Evolutionary conservation across 164 flowering plant genomes (phyloP), one percentile per base, ranked within the genome.

Genomic region (Platanus orientalis): DNA sequence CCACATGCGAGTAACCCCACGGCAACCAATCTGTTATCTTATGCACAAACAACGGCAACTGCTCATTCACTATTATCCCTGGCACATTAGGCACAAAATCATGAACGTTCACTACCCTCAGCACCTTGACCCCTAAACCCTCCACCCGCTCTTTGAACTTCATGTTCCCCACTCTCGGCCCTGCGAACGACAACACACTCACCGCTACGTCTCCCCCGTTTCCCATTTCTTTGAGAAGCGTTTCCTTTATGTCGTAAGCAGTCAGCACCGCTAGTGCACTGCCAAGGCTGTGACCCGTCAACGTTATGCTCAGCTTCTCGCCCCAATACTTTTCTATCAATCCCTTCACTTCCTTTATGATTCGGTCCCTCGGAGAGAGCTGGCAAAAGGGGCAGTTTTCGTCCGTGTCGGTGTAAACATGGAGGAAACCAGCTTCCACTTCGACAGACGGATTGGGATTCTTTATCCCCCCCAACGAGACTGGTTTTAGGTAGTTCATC

Each of bases 111-210:
- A n/a, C n/a, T n/a, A n/a, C n/a, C n/a, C n/a, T n/a, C n/a, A n/a
- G n/a, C n/a, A n/a, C n/a, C n/a, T n/a, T n/a, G n/a, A n/a, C n/a
- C n/a, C n/a, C n/a, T n/a, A n/a, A n/a, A n/a, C n/a, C n/a, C n/a
- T n/a, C n/a, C n/a, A n/a, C n/a, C n/a, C 90, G 29, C 52, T 81
- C 78, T 73, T 79, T 84, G 65, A 88, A 91, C 73, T 84, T 62
- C 24, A 32, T 29, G 28, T 91, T 91, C 57, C 97, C 93, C 0
- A 91, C 97, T 28, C 97, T 73, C 0, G 97, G 97, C 2, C 96
- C 90, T 2, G 87, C 69, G 55, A 80, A 91, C 21, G 96, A 80
- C 52, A 77, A 80, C 48, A 85, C 94, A 0, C 59, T 55, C 0
- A 85, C 73, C 21, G 92, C 85, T 13, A 78, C 53, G 0, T 47